phyloP scores from a whole-genome alignment of 106 monocot species.

The Allium fistulosum region DNA sequence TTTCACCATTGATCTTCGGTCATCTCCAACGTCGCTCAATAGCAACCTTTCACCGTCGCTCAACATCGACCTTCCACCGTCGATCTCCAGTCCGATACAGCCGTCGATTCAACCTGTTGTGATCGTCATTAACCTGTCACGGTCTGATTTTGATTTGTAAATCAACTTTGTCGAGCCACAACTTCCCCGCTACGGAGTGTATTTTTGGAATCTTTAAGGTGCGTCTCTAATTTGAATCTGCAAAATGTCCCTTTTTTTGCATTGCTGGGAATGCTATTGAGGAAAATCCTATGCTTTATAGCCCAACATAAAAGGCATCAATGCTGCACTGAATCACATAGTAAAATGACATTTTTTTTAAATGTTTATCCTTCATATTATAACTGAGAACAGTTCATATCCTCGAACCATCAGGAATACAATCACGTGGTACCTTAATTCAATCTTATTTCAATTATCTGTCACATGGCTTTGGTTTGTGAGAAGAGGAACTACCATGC shows the following conservation, averaged over 20 bases:
- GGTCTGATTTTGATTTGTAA: no score
- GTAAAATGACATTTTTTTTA: background rate
- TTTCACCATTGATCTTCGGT: no score
- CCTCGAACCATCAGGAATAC: constrained; percentile 73
- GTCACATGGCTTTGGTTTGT: constrained; percentile 71
- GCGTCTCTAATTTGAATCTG: constrained; percentile 4
- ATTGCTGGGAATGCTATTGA: constrained; percentile 47
- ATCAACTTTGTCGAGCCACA: no score
- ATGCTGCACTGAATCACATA: constrained; percentile 72
- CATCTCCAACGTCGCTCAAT: no score
- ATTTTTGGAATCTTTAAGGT: no score
- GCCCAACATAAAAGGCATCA: constrained; percentile 65
- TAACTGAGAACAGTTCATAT: constrained; percentile 7
- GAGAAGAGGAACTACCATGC: constrained; percentile 11
- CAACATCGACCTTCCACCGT: no score
- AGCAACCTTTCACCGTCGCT: no score
- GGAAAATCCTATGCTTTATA: constrained; percentile 73
- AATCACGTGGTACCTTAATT: constrained; percentile 63
- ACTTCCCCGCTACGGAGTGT: no score
- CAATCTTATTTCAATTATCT: constrained; percentile 89
- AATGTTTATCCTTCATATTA: constrained; percentile 2
- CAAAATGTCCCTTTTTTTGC: constrained; percentile 45
- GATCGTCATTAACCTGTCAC: no score
- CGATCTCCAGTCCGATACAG: no score
- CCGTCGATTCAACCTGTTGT: no score